Evolutionary conservation across 2,329 filamentous ascomycete genomes (phyloP).

Genomic region (Xylaria sp.): DNA sequence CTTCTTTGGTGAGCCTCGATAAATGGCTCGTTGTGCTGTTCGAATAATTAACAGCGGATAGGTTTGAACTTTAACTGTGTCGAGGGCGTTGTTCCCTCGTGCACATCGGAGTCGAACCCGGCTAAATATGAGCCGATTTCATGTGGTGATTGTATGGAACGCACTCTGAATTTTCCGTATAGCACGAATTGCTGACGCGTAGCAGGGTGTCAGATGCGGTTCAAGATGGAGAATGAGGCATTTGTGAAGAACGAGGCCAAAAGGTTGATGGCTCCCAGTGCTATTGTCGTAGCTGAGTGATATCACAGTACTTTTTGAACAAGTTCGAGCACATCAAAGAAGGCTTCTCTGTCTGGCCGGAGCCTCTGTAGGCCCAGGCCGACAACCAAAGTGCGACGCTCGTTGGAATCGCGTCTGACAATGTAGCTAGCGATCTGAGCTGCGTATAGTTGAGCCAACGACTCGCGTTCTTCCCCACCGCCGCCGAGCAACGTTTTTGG

Average conservation of each 20-base stretch:
- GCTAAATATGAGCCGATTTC: conserved; percentile 63
- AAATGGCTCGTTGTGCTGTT: background rate
- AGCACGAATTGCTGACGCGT: background rate
- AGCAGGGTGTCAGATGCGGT: conserved; percentile 50
- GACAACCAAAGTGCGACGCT: conserved; percentile 69
- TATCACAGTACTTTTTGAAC: conserved; percentile 66
- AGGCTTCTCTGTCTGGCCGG: conserved; percentile 64
- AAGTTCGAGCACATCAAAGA: conserved; percentile 74
- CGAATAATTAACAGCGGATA: conserved; percentile 38
- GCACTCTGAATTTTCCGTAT: background rate
- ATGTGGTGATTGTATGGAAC: conserved; percentile 57
- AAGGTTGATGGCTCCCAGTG: conserved; percentile 44
- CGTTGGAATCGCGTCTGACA: conserved; percentile 74
- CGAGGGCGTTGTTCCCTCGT: conserved; percentile 60
- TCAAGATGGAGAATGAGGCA: conserved; percentile 48
- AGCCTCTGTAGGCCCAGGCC: conserved; percentile 68
- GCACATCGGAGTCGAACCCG: conserved; percentile 58
- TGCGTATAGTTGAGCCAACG: conserved; percentile 86
- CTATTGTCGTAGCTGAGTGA: conserved; percentile 25
- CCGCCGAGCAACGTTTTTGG: conserved; percentile 89
- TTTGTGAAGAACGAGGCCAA: conserved; percentile 44
- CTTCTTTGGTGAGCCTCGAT: conserved; percentile 58
- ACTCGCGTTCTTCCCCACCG: conserved; percentile 81
- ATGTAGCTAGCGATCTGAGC: conserved; percentile 89
- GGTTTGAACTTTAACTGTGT: conserved; percentile 64